Conservation (phyloP, 495 filamentous ascomycete genomes). For the Aspergillus campestris region DNA sequence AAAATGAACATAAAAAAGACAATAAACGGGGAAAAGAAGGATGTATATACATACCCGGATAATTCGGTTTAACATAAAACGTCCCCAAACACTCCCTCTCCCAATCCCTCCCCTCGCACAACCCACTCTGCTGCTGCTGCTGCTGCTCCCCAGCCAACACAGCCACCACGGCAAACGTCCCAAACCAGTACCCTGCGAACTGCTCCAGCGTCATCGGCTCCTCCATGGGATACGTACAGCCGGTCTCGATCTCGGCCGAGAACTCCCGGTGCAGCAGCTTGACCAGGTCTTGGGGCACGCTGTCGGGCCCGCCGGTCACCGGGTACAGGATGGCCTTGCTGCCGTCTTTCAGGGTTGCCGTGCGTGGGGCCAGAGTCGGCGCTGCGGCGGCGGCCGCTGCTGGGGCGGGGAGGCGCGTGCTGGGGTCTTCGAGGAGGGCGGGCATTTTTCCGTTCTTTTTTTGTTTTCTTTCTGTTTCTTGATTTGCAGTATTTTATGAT, state of each 20-base stretch:
- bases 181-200: conserved; percentile 89
- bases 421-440: conserved; percentile 73
- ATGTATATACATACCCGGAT: conserved; percentile 69
- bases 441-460: conserved; percentile 24
- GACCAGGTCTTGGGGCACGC: conserved; percentile 44
- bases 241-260: conserved; percentile 81
- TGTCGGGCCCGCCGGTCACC: conserved; percentile 55
- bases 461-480: background rate
- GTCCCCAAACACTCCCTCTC: conserved; percentile 76
- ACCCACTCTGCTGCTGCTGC: conserved; percentile 1
- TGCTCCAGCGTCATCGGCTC: conserved; percentile 58
- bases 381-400: conserved; percentile 46
- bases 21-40: background rate
- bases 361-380: conserved; percentile 56
- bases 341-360: conserved; percentile 70
- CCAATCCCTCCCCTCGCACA: conserved; percentile 61
- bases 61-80: conserved; percentile 98
- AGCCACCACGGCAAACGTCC: conserved; percentile 86
- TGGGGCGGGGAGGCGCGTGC: conserved; percentile 41
- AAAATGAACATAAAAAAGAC: background rate
- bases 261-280: conserved; percentile 72
- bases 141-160: conserved; percentile 51
- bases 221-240: conserved; percentile 91
- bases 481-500: background rate
- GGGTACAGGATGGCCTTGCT: conserved; percentile 78